These are phyloP conservation scores for Pleurotus tuoliensis DNA, from an alignment of 768 basidiomycete species.

Conservation along the genomic window DNA sequence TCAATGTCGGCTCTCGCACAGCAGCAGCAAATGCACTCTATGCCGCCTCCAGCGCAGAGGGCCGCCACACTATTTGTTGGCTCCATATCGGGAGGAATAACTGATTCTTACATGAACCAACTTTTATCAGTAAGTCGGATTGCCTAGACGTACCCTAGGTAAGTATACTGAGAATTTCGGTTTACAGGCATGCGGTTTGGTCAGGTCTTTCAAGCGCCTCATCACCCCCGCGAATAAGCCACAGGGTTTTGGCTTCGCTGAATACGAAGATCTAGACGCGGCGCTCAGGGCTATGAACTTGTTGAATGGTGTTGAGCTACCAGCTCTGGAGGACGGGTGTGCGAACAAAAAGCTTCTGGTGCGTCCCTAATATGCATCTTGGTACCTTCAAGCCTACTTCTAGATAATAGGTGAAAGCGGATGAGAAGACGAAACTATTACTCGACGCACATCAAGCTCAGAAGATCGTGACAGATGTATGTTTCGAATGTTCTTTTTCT, in stretches of 20 bases:
- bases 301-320: constrained; percentile 47
- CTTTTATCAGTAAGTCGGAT: constrained; percentile 62
- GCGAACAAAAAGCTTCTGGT: constrained; percentile 59
- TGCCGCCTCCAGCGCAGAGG: constrained; percentile 66
- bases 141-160: neutral
- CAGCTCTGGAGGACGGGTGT: constrained; percentile 47
- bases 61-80: constrained; percentile 85
- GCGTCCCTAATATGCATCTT: constrained; percentile 40
- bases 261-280: constrained; percentile 90
- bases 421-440: constrained; percentile 89
- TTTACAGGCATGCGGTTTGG: constrained; percentile 79
- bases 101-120: constrained; percentile 74
- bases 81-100: constrained; percentile 91
- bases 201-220: constrained; percentile 89
- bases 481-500: constrained; percentile 20
- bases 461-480: constrained; percentile 78
- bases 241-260: constrained; percentile 96
- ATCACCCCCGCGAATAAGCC: constrained; percentile 92
- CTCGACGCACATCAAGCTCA: constrained; percentile 82
- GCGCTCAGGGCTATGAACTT: constrained; percentile 67
- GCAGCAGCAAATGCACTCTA: constrained; percentile 67
- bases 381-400: constrained; percentile 44
- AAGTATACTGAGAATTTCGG: neutral
- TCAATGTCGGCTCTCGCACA: constrained; percentile 90
- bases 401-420: constrained; percentile 76